Base-by-base conservation (phyloP, 148 eudicot genomes). In the Rhododendron williamsianum region DNA sequence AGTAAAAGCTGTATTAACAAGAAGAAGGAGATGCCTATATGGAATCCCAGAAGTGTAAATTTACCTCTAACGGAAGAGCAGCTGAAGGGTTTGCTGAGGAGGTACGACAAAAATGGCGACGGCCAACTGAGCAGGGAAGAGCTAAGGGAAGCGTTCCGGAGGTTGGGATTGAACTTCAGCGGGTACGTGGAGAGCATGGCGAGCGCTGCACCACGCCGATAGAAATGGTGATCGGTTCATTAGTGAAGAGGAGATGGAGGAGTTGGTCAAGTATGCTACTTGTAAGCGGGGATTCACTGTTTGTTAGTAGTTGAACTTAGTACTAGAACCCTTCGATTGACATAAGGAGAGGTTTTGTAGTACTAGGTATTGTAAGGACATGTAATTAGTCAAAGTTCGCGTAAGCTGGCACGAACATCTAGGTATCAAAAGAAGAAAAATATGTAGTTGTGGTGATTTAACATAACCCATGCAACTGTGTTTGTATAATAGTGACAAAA, bases 201-300 rank as follows among this genome's bases (percentile, higher is more conserved):
- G 82, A 6, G 82, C 67, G 0, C 9, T 80, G 38, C 82, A 25
- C 41, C 82, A 80, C 8, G 82, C 82, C 35, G 45, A 80, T 80
- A 36, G 38, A 2, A 52, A 80, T 30, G 82, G 65, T 51, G 67
- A 80, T 80, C 65, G 25, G 16, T 80, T n/a, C 43, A 30, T 80
- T 51, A 80, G n/a, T 80, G 65, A 80, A 51, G 82, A 80, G 36
- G 65, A 80, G 67, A 33, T 80, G 82, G 16, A 51, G 54, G 82
- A 80, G 82, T 36, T 80, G 33, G 82, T 80, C 41, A 80, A 52
- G 36, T 52, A 63, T 63, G 71, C 7, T 51, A 58, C 82, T 51
- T n/a, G 49, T 4, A 80, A 30, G 52, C 52, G 65, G 82, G 67
- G 67, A 27, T 80, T 80, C 33, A 11, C 82, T 80, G 35, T 80